Evolutionary conservation across 495 filamentous ascomycete species (phyloP), one percentile per base, ranked within the genome.

Genomic region (Sordaria brevicollis): DNA sequence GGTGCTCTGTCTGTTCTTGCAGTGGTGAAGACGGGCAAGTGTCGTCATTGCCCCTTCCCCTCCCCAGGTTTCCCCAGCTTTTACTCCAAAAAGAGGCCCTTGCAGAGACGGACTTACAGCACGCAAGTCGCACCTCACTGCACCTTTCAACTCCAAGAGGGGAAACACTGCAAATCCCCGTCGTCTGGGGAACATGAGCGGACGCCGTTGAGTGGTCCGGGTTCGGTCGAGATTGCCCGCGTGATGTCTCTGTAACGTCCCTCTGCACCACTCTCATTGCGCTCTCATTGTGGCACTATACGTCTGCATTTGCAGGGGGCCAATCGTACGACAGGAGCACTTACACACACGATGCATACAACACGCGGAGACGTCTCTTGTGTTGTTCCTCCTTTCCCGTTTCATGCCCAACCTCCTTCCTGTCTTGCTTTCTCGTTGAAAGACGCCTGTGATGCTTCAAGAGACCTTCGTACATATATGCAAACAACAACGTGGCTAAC

Each of bases 111-210:
- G 39, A 54, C 25, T 25, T 29, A 49, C 34, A 35, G 8, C 41
- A 15, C 21, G 11, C 21, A 57, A 57, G 49, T 13, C 25, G 49
- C 49, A 54, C 19, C 43, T 66, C 71, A n/a, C 31, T 49, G n/a
- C 3, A 57, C 11, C 35, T 62, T 9, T 67, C 72, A 71, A 72
- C 77, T 73, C 70, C 71, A 76, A 74, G 77, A 75, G 76, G 75
- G 76, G 75, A 72, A 73, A 68, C 71, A 31, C 49, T 35, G 49
- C 66, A 34, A 37, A 21, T 19, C 62, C 65, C 66, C 72, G 66
- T 43, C 41, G 41, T 49, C 41, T 21, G 41, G 39, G 39, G 39
- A 43, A 43, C 39, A n/a, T n/a, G n/a, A 43, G n/a, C 39, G 17
- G 39, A n/a, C 39, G 39, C 39, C 19, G 13, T 54, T 25, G 49